A percentile compares a stretch with the other conserved stretches of the same genome.
phyloP scores from a whole-genome alignment of 176 grass and related monocot species.

The Bothriochloa decipiens region DNA sequence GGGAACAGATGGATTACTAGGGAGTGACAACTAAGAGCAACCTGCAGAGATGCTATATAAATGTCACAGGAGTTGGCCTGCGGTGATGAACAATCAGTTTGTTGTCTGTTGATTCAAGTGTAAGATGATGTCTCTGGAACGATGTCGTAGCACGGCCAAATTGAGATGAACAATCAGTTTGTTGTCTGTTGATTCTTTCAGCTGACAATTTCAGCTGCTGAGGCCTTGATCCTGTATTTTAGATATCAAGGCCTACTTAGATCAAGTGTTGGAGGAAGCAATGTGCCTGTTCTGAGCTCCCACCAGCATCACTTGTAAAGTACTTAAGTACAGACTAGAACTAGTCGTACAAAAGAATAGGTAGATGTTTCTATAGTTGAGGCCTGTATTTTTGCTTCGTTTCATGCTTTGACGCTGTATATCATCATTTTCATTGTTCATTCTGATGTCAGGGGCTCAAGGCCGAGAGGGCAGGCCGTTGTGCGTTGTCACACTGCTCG shows the following conservation, averaged over 20 bases:
- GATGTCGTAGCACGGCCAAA: not conserved
- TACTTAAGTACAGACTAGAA: not conserved
- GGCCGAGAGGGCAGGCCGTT: not conserved
- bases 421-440: not conserved
- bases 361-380: not conserved
- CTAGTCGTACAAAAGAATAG: constrained; percentile 8
- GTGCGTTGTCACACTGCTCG: not conserved
- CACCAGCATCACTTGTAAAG: constrained; percentile 28
- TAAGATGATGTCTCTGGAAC: not conserved
- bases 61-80: not conserved
- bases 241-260: constrained; percentile 15
- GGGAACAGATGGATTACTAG: constrained; percentile 78
- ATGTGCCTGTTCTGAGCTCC: not conserved
- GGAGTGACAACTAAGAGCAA: constrained; percentile 45
- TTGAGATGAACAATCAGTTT: not conserved
- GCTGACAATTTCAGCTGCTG: constrained; percentile 29
- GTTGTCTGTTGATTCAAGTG: too few relatives aligned
- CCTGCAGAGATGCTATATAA: not conserved
- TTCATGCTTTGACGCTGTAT: not conserved
- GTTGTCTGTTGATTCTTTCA: not conserved
- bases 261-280: constrained; percentile 7
- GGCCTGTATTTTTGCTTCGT: not conserved
- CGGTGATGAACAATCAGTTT: too few relatives aligned
- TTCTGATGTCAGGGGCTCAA: not conserved
- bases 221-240: not conserved